These are phyloP conservation scores for Fusarium pseudonygamai DNA, from an alignment of 2,329 filamentous ascomycete genomes.

Conservation along the genomic window DNA sequence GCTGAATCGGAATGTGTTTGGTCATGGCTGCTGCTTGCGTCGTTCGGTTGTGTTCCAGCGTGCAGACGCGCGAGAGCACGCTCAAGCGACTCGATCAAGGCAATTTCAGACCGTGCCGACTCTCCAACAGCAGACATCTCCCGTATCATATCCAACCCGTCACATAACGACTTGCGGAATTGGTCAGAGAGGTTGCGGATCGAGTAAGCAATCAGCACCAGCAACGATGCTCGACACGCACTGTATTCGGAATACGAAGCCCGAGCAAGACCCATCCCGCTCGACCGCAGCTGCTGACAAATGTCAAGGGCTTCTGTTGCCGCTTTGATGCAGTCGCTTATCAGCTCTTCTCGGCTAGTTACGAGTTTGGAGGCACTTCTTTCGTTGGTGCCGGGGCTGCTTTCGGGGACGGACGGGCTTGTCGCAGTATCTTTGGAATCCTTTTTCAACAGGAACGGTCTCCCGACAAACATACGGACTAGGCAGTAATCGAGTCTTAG, in stretches of 20 bases:
- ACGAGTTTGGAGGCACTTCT: neutral
- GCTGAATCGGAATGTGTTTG: neutral
- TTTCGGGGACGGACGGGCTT: neutral
- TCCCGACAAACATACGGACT: neutral
- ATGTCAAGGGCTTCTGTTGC: conserved; percentile 7
- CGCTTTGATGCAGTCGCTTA: conserved; percentile 1
- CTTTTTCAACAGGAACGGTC: neutral
- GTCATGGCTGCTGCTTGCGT: neutral
- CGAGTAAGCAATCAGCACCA: conserved; percentile 8
- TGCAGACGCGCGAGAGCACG: neutral
- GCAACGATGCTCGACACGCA: neutral
- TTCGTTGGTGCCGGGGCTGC: neutral
- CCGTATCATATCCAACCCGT: neutral
- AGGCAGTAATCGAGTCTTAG: neutral
- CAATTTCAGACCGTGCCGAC: neutral
- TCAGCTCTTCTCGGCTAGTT: neutral
- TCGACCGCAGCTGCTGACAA: neutral
- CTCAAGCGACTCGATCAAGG: conserved; percentile 7
- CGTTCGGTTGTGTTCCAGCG: neutral
- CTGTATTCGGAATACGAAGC: conserved; percentile 8
- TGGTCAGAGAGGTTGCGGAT: neutral
- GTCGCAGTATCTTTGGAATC: neutral
- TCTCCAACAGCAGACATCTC: neutral
- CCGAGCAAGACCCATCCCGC: neutral
- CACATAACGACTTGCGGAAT: neutral